Percentiles rank a stretch among this genome's conserved stretches.
These are phyloP conservation scores for Thuja plicata DNA, from an alignment of 83 land plant genomes.

Conservation along the genomic window DNA sequence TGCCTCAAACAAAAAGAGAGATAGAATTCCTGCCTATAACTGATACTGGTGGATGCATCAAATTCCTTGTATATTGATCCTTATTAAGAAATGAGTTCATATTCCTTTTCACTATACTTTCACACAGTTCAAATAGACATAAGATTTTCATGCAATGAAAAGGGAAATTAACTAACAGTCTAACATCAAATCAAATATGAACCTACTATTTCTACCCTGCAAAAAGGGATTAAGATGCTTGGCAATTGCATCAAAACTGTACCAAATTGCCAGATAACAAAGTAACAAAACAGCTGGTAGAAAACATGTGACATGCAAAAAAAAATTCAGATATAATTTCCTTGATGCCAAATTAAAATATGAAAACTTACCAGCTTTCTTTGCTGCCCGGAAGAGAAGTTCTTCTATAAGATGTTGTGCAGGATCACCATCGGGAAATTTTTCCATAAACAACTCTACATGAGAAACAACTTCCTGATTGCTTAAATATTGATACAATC, in stretches of 20 bases:
- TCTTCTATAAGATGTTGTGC: slow-evolving; percentile 96
- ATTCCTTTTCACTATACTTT: background rate
- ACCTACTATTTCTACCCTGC: background rate
- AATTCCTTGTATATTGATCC: background rate
- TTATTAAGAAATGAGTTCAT: slow-evolving; percentile 1
- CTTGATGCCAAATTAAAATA: background rate
- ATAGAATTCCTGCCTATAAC: background rate
- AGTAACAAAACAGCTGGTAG: background rate
- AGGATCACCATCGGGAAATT: slow-evolving; percentile 96
- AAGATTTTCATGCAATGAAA: background rate
- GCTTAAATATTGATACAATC: slow-evolving; percentile 93
- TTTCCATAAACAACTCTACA: slow-evolving; percentile 92
- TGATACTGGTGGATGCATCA: background rate
- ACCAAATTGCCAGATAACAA: background rate
- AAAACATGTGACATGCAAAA: background rate
- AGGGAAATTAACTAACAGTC: background rate
- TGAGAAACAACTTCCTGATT: slow-evolving; percentile 94
- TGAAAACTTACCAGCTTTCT: slow-evolving; percentile 81
- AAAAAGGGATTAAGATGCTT: background rate
- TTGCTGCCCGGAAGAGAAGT: slow-evolving; percentile 91
- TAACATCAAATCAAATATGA: background rate
- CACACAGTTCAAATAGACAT: background rate
- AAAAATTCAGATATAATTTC: background rate
- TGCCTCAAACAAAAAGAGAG: slow-evolving; percentile 3
- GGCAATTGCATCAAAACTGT: background rate